phyloP scores from a whole-genome alignment of 805 yeast species.

The Saccharomycopsis synnaedendra region DNA sequence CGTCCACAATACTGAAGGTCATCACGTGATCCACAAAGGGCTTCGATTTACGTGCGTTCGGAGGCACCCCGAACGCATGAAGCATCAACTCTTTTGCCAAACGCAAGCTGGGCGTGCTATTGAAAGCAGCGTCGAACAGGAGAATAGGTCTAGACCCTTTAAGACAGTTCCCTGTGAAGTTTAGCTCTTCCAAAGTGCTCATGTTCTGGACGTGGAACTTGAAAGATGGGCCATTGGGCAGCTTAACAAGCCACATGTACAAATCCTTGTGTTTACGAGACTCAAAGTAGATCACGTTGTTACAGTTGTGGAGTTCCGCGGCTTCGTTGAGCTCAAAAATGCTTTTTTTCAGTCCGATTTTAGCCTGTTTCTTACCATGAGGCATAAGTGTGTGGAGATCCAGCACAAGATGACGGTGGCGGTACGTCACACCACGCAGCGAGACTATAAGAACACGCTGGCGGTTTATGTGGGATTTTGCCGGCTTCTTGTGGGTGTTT shows the following conservation, averaged over 20 bases:
- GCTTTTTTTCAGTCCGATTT: conserved; percentile 86
- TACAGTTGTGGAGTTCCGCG: conserved; percentile 95
- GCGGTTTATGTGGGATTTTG: conserved; percentile 59
- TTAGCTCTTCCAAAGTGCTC: conserved; percentile 91
- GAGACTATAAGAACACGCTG: conserved; percentile 85
- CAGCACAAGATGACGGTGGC: conserved; percentile 88
- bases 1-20: conserved; percentile 86
- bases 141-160: conserved; percentile 91
- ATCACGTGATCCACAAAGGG: conserved; percentile 94
- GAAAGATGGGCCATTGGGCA: conserved; percentile 96
- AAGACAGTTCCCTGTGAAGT: conserved; percentile 92
- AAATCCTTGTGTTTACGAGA: conserved; percentile 93
- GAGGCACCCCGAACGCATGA: conserved; percentile 92
- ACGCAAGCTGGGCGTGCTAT: conserved; percentile 43
- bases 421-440: conserved; percentile 87
- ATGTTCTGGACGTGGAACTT: conserved; percentile 90
- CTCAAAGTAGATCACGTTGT: conserved; percentile 87
- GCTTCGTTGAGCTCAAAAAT: conserved; percentile 84
- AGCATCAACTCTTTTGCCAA: conserved; percentile 74
- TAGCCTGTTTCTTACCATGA: conserved; percentile 93
- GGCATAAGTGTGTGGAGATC: conserved; percentile 77
- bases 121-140: conserved; percentile 78
- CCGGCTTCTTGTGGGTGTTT: conserved; percentile 23
- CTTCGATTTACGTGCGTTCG: conserved; percentile 80
- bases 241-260: conserved; percentile 89